Evolutionary conservation across 2,329 filamentous ascomycete species (phyloP).

Genomic region (Diaporthe vexans): DNA sequence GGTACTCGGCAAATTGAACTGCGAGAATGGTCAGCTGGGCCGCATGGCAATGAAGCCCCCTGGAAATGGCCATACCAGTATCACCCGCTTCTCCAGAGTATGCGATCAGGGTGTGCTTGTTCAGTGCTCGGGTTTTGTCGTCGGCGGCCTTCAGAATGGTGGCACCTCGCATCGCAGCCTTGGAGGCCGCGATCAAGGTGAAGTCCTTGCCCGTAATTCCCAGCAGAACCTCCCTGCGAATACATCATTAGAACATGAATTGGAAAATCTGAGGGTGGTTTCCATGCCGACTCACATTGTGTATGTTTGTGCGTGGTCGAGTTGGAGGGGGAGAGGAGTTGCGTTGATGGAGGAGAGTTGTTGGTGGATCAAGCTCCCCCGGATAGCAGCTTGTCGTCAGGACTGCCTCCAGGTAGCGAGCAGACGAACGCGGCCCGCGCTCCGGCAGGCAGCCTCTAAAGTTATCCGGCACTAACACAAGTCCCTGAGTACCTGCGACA

Average conservation of each 20-base stretch:
- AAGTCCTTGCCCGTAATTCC: constrained; percentile 99
- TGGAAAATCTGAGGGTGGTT: background rate
- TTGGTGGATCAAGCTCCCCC: constrained; percentile 8
- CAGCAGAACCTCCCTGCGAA: constrained; percentile 90
- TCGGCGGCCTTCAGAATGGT: constrained; percentile 95
- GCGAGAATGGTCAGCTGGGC: constrained; percentile 43
- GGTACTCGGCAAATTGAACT: constrained; percentile 99
- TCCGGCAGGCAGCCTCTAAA: too few relatives aligned
- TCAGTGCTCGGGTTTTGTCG: constrained; percentile 94
- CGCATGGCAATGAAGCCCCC: constrained; percentile 27
- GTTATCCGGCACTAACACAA: background rate
- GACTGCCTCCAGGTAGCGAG: constrained; percentile 34
- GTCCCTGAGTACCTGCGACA: constrained; percentile 5
- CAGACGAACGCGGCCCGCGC: constrained; percentile 38
- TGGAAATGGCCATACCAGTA: constrained; percentile 72
- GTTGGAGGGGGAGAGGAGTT: constrained; percentile 1
- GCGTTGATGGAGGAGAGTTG: constrained; percentile 27
- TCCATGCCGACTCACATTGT: constrained; percentile 42
- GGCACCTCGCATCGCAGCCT: constrained; percentile 97
- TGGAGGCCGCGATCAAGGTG: constrained; percentile 96
- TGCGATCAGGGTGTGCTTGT: constrained; percentile 94
- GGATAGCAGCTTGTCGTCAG: constrained; percentile 29
- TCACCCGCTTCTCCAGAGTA: constrained; percentile 97
- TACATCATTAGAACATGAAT: constrained; percentile 9
- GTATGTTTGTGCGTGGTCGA: constrained; percentile 20